Conservation (phyloP, 2,329 filamentous ascomycete genomes). For the Aspergillus sclerotialis region DNA sequence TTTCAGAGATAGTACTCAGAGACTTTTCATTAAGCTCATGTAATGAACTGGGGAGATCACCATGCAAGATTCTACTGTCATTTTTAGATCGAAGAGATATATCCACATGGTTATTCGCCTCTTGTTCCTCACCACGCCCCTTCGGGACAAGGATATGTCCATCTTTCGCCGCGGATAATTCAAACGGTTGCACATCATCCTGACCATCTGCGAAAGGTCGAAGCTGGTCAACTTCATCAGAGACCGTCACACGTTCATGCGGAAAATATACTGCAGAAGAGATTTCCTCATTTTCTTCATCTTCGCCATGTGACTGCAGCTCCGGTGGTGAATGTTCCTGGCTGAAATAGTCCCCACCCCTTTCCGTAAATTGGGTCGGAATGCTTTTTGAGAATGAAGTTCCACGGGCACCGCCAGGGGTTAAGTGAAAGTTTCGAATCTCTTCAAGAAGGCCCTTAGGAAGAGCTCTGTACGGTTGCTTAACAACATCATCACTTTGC, state of each 20-base stretch:
- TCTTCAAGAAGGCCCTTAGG: conserved; percentile 49
- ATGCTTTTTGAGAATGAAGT: conserved; percentile 40
- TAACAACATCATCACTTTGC: conserved; percentile 16
- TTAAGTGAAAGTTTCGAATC: conserved; percentile 49
- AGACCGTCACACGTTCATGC: conserved; percentile 45
- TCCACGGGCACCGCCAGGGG: conserved; percentile 38
- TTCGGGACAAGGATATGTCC: conserved; percentile 22
- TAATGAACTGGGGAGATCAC: conserved; percentile 44
- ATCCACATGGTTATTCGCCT: conserved; percentile 51
- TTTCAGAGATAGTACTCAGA: conserved; percentile 30
- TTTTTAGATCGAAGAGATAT: conserved; percentile 55
- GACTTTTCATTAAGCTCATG: conserved; percentile 32
- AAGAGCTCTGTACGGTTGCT: conserved; percentile 27
- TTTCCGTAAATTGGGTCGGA: conserved; percentile 30
- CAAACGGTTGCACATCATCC: conserved; percentile 16
- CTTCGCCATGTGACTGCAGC: conserved; percentile 44
- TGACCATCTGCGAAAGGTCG: conserved; percentile 13
- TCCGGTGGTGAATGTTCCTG: conserved; percentile 14
- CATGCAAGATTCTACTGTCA: conserved; percentile 55
- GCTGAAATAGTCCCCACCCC: conserved; percentile 22
- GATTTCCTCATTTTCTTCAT: conserved; percentile 57
- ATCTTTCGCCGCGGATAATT: conserved; percentile 18
- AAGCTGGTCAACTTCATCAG: conserved; percentile 21
- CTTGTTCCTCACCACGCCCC: conserved; percentile 19
- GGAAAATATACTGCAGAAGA: conserved; percentile 60